Conservation (phyloP, 2,329 filamentous ascomycete species). For the Xylaria sp. region DNA sequence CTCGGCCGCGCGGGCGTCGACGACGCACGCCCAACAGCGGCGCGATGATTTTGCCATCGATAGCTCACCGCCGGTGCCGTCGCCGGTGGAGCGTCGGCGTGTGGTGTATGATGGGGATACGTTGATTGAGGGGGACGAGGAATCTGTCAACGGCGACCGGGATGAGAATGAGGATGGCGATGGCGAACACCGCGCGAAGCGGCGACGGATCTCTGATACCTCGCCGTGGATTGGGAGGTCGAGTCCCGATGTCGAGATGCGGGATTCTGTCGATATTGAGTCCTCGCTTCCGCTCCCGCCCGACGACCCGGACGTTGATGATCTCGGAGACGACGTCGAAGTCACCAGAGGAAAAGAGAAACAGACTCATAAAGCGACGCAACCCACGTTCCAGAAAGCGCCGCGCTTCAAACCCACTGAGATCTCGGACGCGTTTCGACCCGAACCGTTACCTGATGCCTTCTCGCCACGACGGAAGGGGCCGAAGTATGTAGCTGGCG, state of each 20-base stretch:
- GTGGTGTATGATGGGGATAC: slow-evolving; percentile 1
- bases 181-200: slow-evolving; percentile 27
- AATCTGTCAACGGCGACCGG: neutral
- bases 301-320: slow-evolving; percentile 2
- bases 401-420: slow-evolving; percentile 37
- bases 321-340: slow-evolving; percentile 4
- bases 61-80: slow-evolving; percentile 26
- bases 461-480: slow-evolving; percentile 37
- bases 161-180: neutral
- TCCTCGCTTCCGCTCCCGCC: slow-evolving; percentile 11
- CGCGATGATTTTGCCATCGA: slow-evolving; percentile 22
- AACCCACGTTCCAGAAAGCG: slow-evolving; percentile 34
- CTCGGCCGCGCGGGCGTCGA: slow-evolving; percentile 7
- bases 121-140: slow-evolving; percentile 10
- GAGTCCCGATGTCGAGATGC: slow-evolving; percentile 20
- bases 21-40: too few relatives aligned
- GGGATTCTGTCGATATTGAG: slow-evolving; percentile 11
- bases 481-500: slow-evolving; percentile 35
- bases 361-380: slow-evolving; percentile 9
- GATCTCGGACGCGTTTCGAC: slow-evolving; percentile 9
- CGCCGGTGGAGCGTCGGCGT: neutral
- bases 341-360: slow-evolving; percentile 4
- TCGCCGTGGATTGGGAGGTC: slow-evolving; percentile 17
- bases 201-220: slow-evolving; percentile 35
- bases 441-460: slow-evolving; percentile 33